Base-by-base conservation (phyloP, 2,329 filamentous ascomycete genomes). In the Colletotrichum sp. region DNA sequence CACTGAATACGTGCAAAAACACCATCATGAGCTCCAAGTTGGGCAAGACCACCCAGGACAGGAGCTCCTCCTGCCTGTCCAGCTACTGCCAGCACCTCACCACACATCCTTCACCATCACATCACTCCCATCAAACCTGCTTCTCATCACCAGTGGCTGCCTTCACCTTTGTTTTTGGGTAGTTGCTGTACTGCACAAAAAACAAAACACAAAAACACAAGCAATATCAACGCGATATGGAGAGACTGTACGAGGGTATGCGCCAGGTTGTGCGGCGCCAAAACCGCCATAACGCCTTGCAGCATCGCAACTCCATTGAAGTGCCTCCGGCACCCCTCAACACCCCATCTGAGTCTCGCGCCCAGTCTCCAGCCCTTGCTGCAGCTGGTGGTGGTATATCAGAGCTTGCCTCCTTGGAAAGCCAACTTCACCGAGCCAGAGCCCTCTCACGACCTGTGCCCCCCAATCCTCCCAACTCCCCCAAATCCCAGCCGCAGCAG, bases 401-500 rank as follows among this genome's bases (percentile, higher is more conserved):
- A 6, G 73, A 52, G 43, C 43, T 67, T 21, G 26, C 55, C 4
- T n/a, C 34, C 34, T 10, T 69, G 18, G 73, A 75, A 26, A 48
- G 62, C 43, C 73, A 68, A 16, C 18, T 73, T 48, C 73, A 75
- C 66, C 58, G 73, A 61, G 64, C 34, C 34, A 36, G 73, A n/a
- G 73, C 73, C n/a, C 36, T 67, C 14, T 75, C 73, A 18, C 43
- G 26, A 14, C 73, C 73, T 8, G 73, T 75, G 18, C 73, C 73
- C 6, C 73, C 70, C 8, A 75, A 75, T 8, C 73, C 73, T n/a
- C 73, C 73, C 18, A 73, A 73, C 26, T 75, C 73, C n/a, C 70
- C 67, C 65, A 65, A 62, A n/a, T 30, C 58, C 4, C 34, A 66
- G 56, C 12, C 34, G 13, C 30, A 61, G 16, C 78, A 56, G 36